These are phyloP conservation scores for Aspergillus fumigatus DNA, from an alignment of 2,329 filamentous ascomycete species.

Conservation along the genomic window DNA sequence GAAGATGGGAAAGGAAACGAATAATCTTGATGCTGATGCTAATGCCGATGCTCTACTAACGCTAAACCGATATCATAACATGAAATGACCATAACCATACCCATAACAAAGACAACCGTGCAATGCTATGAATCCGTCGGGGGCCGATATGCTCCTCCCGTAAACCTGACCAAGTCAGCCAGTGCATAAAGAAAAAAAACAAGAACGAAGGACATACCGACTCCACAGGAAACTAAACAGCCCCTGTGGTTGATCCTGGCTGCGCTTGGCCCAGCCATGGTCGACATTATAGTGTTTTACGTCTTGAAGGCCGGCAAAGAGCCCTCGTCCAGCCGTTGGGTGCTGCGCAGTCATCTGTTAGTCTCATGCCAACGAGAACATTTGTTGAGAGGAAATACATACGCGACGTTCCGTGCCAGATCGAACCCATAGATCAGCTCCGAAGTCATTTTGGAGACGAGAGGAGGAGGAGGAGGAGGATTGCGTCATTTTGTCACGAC, in stretches of 20 bases:
- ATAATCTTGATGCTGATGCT: not conserved
- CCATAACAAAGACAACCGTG: not conserved
- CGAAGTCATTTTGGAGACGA: slow-evolving; percentile 32
- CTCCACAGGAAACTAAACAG: slow-evolving; percentile 14
- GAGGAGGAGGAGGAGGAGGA: slow-evolving; percentile 6
- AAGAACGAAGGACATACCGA: slow-evolving; percentile 16
- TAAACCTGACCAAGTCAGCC: slow-evolving; percentile 11
- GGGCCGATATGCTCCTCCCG: slow-evolving; percentile 9
- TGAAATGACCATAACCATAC: too few species aligned
- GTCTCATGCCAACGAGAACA: slow-evolving; percentile 1
- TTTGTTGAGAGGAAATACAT: slow-evolving; percentile 1
- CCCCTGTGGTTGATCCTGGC: slow-evolving; percentile 12
- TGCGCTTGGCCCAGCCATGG: slow-evolving; percentile 31
- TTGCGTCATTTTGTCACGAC: slow-evolving; percentile 2
- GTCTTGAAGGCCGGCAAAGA: slow-evolving; percentile 38
- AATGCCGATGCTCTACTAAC: not conserved
- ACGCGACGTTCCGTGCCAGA: slow-evolving; percentile 19
- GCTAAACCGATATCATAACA: not conserved
- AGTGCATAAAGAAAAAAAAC: too few species aligned
- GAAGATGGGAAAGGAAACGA: not conserved
- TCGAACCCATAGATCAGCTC: slow-evolving; percentile 35
- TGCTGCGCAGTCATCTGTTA: slow-evolving; percentile 15
- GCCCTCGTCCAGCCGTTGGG: slow-evolving; percentile 31
- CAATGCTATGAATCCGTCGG: slow-evolving; percentile 1
- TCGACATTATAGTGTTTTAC: slow-evolving; percentile 37